Conservation (phyloP, 169 alveolate genomes). For the Amoebophrya sp. region DNA sequence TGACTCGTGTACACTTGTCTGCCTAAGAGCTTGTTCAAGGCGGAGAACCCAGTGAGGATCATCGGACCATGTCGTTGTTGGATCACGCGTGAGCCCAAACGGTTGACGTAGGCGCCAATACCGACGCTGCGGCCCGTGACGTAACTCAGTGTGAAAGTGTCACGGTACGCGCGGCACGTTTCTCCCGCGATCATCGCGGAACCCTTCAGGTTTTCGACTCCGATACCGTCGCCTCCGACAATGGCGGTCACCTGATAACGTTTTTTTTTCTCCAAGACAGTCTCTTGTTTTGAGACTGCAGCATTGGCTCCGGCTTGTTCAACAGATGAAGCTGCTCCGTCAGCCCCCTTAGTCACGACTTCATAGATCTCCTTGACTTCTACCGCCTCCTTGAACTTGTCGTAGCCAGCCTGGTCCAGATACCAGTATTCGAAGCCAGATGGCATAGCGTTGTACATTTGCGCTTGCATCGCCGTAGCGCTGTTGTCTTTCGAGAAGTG, state of each 20-base stretch:
- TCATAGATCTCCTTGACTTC: constrained; percentile 52
- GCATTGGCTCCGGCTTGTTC: background rate
- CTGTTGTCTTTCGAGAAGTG: constrained; percentile 30
- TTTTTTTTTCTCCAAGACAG: too few relatives aligned
- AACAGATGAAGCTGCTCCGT: constrained; percentile 10
- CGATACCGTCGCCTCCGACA: constrained; percentile 53
- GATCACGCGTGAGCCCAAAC: constrained; percentile 71
- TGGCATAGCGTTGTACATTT: constrained; percentile 54
- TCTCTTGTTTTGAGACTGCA: constrained; percentile 15
- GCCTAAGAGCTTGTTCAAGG: constrained; percentile 69
- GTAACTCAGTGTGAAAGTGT: constrained; percentile 68
- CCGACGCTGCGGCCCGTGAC: constrained; percentile 78
- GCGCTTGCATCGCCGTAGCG: constrained; percentile 45
- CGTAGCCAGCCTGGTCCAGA: constrained; percentile 33
- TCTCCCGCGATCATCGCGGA: constrained; percentile 74
- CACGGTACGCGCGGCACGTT: constrained; percentile 72
- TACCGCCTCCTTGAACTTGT: constrained; percentile 49
- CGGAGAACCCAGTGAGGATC: constrained; percentile 73
- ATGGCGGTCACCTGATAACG: background rate
- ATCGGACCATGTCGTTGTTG: constrained; percentile 67
- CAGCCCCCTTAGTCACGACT: constrained; percentile 31
- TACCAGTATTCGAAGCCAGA: constrained; percentile 42
- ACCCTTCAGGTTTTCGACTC: constrained; percentile 72
- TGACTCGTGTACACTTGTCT: constrained; percentile 70
- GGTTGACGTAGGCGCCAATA: constrained; percentile 73